Evolutionary conservation across 257 asterid genomes (phyloP), one percentile per base, ranked within the genome.

Genomic region (Paraleonurus japonicus): DNA sequence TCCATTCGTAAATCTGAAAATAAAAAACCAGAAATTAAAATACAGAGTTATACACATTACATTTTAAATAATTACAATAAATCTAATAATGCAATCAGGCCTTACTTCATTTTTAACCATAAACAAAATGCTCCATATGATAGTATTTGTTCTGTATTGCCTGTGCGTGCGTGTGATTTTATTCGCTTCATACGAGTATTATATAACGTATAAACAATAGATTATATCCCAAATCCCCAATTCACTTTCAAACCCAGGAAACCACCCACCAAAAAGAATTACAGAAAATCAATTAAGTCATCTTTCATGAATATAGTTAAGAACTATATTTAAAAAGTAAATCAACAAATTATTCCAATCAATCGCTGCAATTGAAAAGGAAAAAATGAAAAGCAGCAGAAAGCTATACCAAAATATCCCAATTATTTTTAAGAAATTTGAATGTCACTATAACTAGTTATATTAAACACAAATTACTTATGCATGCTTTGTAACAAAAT

Each of bases 381-480:
- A 22, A 24, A n/a, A n/a, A n/a, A n/a, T n/a, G 13, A 26, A 55
- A 43, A 53, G 7, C 51, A 26, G 39, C 17, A 19, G 60, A 24
- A 43, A 19, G n/a, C 35, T 7, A 58, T 86, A 95, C 99, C 92
- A 86, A 20, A 67, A 88, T 69, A n/a, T n/a, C n/a, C n/a, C n/a
- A n/a, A n/a, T n/a, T n/a, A n/a, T n/a, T n/a, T n/a, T n/a, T n/a
- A n/a, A n/a, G n/a, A n/a, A n/a, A n/a, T n/a, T n/a, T n/a, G n/a
- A n/a, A n/a, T n/a, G n/a, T n/a, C n/a, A n/a, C n/a, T n/a, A n/a
- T n/a, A n/a, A n/a, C n/a, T n/a, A n/a, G n/a, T n/a, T n/a, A n/a
- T n/a, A n/a, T n/a, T n/a, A n/a, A n/a, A n/a, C n/a, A n/a, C n/a
- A n/a, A n/a, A n/a, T n/a, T n/a, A n/a, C n/a, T n/a, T n/a, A n/a